A percentile compares a stretch with the other conserved stretches of the same genome.
Evolutionary conservation across 129 eudicot genomes (phyloP).

Genomic region (Arctium minus): DNA sequence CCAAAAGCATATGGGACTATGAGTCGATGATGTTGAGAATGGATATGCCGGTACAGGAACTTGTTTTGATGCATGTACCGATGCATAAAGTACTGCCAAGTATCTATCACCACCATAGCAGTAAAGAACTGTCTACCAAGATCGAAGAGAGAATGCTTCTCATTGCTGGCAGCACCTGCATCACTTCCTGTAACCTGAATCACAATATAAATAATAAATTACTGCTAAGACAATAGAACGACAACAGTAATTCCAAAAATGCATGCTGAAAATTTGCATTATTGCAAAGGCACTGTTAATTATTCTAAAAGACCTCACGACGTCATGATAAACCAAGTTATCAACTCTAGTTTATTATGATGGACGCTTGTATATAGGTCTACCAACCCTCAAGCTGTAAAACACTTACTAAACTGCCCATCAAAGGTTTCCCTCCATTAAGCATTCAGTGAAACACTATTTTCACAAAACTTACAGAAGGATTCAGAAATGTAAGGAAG

Average conservation of each 20-base stretch:
- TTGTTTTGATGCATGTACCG: slow-evolving; percentile 93
- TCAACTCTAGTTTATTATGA: background rate
- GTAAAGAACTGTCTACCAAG: slow-evolving; percentile 55
- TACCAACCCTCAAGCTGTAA: background rate
- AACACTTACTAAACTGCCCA: too few species aligned
- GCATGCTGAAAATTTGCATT: background rate
- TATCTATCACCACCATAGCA: slow-evolving; percentile 75
- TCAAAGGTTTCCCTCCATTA: background rate
- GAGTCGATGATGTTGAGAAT: slow-evolving; percentile 81
- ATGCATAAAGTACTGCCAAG: slow-evolving; percentile 90
- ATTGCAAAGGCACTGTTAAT: background rate
- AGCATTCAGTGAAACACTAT: background rate
- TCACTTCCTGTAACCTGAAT: slow-evolving; percentile 61
- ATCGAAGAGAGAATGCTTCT: slow-evolving; percentile 38
- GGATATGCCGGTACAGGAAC: slow-evolving; percentile 76
- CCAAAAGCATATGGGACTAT: slow-evolving; percentile 90
- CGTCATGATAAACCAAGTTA: background rate
- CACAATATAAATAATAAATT: background rate
- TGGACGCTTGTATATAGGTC: background rate
- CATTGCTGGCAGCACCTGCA: slow-evolving; percentile 24
- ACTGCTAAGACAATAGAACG: background rate
- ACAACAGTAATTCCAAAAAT: background rate
- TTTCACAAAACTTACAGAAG: background rate
- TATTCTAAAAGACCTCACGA: background rate
- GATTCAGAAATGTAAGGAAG: background rate